Evolutionary conservation across 805 yeast species (phyloP).

Genomic region (Kluyveromyces dobzhanskii): DNA sequence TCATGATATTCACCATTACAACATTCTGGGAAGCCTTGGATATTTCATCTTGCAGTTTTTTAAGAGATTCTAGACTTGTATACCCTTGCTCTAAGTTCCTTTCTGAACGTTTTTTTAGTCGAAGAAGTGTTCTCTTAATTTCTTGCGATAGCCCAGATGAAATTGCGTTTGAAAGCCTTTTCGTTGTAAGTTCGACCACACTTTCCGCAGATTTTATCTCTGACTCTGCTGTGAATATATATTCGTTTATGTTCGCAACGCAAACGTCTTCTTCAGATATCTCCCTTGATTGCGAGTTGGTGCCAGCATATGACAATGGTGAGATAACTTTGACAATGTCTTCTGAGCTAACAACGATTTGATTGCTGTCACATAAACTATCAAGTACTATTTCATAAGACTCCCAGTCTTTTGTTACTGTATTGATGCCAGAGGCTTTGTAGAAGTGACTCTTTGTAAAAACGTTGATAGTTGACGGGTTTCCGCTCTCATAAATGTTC

Average conservation of each 20-base stretch:
- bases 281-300: slow-evolving; percentile 8
- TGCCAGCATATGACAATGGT: slow-evolving; percentile 9
- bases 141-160: slow-evolving; percentile 17
- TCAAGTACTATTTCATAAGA: slow-evolving; percentile 13
- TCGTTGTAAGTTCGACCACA: slow-evolving; percentile 10
- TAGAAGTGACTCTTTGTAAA: slow-evolving; percentile 15
- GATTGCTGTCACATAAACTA: slow-evolving; percentile 13
- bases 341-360: slow-evolving; percentile 10
- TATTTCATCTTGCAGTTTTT: slow-evolving; percentile 32
- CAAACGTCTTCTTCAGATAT: slow-evolving; percentile 30
- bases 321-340: slow-evolving; percentile 17
- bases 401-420: slow-evolving; percentile 8
- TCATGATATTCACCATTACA: slow-evolving; percentile 31
- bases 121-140: slow-evolving; percentile 28
- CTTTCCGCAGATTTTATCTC: slow-evolving; percentile 20
- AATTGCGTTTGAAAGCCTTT: slow-evolving; percentile 15
- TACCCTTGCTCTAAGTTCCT: slow-evolving; percentile 27
- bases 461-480: slow-evolving; percentile 18
- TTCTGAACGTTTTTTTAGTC: slow-evolving; percentile 31
- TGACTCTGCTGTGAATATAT: slow-evolving; percentile 12
- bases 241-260: slow-evolving; percentile 28
- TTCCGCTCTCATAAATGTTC: slow-evolving; percentile 13
- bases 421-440: slow-evolving; percentile 8
- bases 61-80: slow-evolving; percentile 31
- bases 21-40: slow-evolving; percentile 37